Percentiles rank a stretch among this genome's conserved stretches.
Conservation (phyloP, 1,284 basidiomycete genomes). For the Fomitopsis betulina region DNA sequence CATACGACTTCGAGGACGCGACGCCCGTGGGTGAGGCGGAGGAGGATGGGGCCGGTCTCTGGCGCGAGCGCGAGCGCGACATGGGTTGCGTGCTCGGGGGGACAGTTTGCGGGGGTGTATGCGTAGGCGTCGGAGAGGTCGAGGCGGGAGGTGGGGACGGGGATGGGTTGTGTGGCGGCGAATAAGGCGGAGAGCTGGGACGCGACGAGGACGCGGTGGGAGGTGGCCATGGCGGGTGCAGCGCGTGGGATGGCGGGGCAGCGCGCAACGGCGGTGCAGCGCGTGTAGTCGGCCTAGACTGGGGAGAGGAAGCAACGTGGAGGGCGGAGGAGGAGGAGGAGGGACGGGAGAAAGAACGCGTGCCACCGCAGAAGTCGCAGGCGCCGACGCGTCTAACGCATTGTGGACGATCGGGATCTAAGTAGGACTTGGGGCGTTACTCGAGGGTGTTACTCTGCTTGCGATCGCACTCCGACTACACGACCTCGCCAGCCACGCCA, state of each 20-base stretch:
- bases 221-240: slow-evolving; percentile 11
- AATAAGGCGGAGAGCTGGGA: slow-evolving; percentile 63
- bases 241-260: slow-evolving; percentile 4
- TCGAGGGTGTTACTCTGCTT: too few species aligned
- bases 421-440: not conserved
- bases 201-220: slow-evolving; percentile 48
- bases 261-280: too few species aligned
- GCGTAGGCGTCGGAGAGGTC: slow-evolving; percentile 42
- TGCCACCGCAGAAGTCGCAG: not conserved
- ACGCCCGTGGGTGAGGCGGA: slow-evolving; percentile 73
- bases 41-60: slow-evolving; percentile 62
- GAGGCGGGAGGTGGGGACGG: slow-evolving; percentile 51
- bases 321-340: not conserved
- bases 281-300: too few species aligned
- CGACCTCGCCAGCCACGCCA: too few species aligned
- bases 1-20: slow-evolving; percentile 75
- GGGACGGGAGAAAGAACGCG: not conserved
- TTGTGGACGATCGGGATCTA: not conserved
- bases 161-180: slow-evolving; percentile 45
- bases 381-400: not conserved
- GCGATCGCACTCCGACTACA: too few species aligned
- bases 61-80: slow-evolving; percentile 50
- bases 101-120: slow-evolving; percentile 46
- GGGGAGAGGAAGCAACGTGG: not conserved
- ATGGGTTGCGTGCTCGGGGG: slow-evolving; percentile 66